Base-by-base conservation (phyloP, 2,329 filamentous ascomycete genomes). In the Ophiognomonia clavigignenti-juglandacearum region DNA sequence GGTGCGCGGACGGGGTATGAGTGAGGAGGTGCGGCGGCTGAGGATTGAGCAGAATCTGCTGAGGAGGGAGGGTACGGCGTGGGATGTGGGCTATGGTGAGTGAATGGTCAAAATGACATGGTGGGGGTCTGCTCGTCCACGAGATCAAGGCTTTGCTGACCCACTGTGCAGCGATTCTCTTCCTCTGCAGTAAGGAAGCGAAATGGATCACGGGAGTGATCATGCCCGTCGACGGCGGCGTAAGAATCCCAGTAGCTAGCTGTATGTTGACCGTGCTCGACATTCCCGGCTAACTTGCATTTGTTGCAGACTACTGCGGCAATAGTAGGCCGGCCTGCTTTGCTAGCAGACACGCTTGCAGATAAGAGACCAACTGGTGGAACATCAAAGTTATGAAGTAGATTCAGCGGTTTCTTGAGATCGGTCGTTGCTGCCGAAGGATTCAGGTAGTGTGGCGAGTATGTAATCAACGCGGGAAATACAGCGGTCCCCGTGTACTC, bases 151-250 rank as follows among this genome's bases (percentile, higher is more conserved):
- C 19, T 24, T 23, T 31, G n/a, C 35, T 47, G 23, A 47, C 13
- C 13, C 16, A 22, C 1, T 10, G 6, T 22, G 5, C 7, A 61
- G 59, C 55, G 2, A 54, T 59, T 13, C 31, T 60, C 0, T 60
- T 60, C 31, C 54, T 61, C 0, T 43, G 50, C 14, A 61, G 58
- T 29, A 61, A 57, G 43, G 60, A 61, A 34, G 56, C 58, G 1
- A 31, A 52, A 3, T 61, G 59, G 58, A 61, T 62, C 6, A 61
- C 60, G 0, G 58, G 59, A 1, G 39, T 58, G 0, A 53, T 59
- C 11, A 57, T 62, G 59, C 58, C 57, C 5, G 54, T 61, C 1
- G 59, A 62, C 35, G 60, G 56, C 6, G 60, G 57, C 26, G 58
- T 60, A 57, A 48, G 56, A 20, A 29, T 48, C 19, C 1, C 8